Conservation (phyloP, 768 basidiomycete genomes). For the Tricholoma hemisulphureum region DNA sequence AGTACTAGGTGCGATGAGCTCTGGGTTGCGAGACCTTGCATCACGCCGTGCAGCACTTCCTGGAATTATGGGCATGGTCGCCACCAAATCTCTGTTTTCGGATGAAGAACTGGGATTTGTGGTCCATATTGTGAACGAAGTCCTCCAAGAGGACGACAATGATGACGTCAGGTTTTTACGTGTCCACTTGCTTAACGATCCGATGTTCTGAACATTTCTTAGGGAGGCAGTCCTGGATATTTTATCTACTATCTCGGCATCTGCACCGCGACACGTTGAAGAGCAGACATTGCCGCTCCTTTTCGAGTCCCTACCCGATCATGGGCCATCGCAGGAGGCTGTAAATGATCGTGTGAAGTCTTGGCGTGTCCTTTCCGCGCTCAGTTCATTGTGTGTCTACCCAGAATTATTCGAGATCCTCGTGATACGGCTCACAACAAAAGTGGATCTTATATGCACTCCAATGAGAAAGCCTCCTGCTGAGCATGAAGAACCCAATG, state of each 20-base stretch:
- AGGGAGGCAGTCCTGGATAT: conserved; percentile 60
- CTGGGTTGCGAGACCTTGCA: conserved; percentile 51
- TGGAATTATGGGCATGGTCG: conserved; percentile 65
- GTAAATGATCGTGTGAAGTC: conserved; percentile 56
- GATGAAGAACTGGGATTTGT: conserved; percentile 77
- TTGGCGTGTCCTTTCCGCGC: conserved; percentile 64
- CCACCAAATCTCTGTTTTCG: conserved; percentile 58
- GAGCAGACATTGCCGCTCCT: conserved; percentile 78
- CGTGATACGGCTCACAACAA: conserved; percentile 71
- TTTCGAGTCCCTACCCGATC: conserved; percentile 71
- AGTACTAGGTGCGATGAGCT: conserved; percentile 61
- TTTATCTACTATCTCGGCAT: conserved; percentile 57
- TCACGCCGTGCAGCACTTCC: conserved; percentile 61
- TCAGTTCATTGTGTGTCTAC: conserved; percentile 71
- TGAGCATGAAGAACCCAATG: conserved; percentile 55
- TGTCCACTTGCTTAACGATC: neutral
- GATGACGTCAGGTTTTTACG: conserved; percentile 53
- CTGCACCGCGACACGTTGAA: conserved; percentile 63
- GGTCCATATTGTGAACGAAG: conserved; percentile 72
- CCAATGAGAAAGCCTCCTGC: conserved; percentile 17
- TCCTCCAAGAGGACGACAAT: conserved; percentile 55
- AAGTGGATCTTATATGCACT: conserved; percentile 69
- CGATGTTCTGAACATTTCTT: conserved; percentile 1
- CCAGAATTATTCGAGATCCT: conserved; percentile 82
- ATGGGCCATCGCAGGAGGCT: conserved; percentile 54